Base-by-base conservation (phyloP, 768 basidiomycete species). In the Tylopilus plumbeoviolaceoides region DNA sequence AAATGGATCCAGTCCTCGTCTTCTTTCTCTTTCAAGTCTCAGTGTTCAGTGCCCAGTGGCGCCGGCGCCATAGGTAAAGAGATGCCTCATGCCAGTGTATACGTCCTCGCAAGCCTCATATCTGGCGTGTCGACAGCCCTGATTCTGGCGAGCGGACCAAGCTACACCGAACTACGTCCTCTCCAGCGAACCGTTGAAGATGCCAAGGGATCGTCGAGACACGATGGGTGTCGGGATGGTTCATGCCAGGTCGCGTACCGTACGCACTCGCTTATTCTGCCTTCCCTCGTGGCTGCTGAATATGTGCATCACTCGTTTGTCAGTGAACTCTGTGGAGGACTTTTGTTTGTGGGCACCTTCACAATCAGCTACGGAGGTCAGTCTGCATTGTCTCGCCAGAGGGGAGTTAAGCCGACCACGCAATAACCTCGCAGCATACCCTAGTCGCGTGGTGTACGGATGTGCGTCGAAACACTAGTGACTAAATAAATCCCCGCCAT, bases 181-280 rank as follows among this genome's bases (percentile, higher is more conserved):
- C 81, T 78, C 44, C 73, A 74, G 15, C 77, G 76, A 53, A 69
- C 72, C 4, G 79, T 81, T 18, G 62, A 70, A 41, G 70, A 74
- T 15, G 73, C 77, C 14, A 78, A 87, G 40, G 86, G 83, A 25
- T 87, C 86, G 66, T 52, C 74, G 8, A 84, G 83, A 15, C 83
- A 82, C 14, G 85, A 88, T 65, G 70, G 77, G 51, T 92, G 89
- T 65, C 84, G 83, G 9, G 75, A 78, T 4, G 70, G 65, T 17
- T 66, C 73, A 51, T 91, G 89, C 69, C 89, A 90, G 62, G 83
- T 83, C 57, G 79, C 76, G 10, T 84, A 78, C 63, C 55, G 84
- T 82, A 63, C 56, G 80, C 67, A 18, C 40, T 35, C 36, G 9
- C 15, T 21, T 20, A 31, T 25, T 36, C 54, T 46, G 43, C 23